Evolutionary conservation across 108 stramenopile species (phyloP).

Genomic region (Nannochloropsis oceanica): DNA sequence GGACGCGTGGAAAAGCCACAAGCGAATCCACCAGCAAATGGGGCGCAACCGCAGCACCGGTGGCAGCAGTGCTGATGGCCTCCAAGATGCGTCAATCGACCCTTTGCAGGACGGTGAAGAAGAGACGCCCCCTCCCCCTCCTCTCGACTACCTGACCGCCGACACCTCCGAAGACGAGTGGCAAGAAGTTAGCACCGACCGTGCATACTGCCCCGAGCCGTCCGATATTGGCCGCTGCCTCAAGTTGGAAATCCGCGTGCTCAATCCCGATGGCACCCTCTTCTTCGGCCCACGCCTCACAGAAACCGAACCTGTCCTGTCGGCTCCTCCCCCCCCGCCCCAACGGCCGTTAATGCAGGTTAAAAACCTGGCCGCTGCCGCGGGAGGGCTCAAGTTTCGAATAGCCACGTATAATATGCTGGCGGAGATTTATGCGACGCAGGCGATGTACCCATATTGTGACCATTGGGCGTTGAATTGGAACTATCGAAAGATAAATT

Average conservation of each 20-base stretch:
- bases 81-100: not conserved
- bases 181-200: slow-evolving; percentile 15
- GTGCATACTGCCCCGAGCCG: slow-evolving; percentile 23
- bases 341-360: slow-evolving; percentile 17
- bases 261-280: slow-evolving; percentile 12
- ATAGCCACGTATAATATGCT: slow-evolving; percentile 89
- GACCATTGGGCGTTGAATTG: slow-evolving; percentile 87
- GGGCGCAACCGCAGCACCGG: not conserved
- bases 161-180: slow-evolving; percentile 32
- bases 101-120: not conserved
- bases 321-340: slow-evolving; percentile 26
- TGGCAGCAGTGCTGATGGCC: not conserved
- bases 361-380: slow-evolving; percentile 14
- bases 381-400: slow-evolving; percentile 65
- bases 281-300: slow-evolving; percentile 23
- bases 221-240: slow-evolving; percentile 35
- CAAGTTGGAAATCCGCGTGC: slow-evolving; percentile 29
- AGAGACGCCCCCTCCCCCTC: not conserved
- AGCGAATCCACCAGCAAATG: not conserved
- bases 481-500: slow-evolving; percentile 82
- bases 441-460: slow-evolving; percentile 92
- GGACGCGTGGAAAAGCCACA: slow-evolving; percentile 24
- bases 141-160: not conserved
- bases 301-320: slow-evolving; percentile 34
- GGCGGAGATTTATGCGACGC: slow-evolving; percentile 95